Base-by-base conservation (phyloP, 805 yeast genomes). In the Komagataella pastoris region DNA sequence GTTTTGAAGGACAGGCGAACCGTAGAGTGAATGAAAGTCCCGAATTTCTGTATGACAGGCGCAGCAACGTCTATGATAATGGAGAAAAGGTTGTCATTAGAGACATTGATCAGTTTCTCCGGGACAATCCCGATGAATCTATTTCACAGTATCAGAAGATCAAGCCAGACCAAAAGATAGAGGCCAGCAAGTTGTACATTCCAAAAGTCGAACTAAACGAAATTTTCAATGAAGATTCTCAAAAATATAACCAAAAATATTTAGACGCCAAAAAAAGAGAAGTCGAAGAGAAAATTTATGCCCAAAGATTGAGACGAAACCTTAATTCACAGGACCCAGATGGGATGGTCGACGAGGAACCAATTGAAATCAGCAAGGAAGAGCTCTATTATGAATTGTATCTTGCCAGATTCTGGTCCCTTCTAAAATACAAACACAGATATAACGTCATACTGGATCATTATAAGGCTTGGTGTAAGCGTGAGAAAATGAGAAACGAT, bases 51-150 rank as follows among this genome's bases (percentile, higher is more conserved):
- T 47, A 47, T 47, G 30, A 47, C 17, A 30, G 14, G 14, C 7
- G n/a, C 40, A 30, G 40, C 14, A 30, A 30, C n/a, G 40, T 30
- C 6, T 30, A 30, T 30, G 40, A 23, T n/a, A 14, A 44, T 5
- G 49, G 47, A 7, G 50, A 49, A 23, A 47, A 48, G 12, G 56
- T 61, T 5, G 46, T 56, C 17, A 60, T 62, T 10, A 49, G 58
- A 7, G 56, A 55, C 12, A 60, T 61, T 6, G 65, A 62, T 46
- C 60, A 61, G 51, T 61, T 58, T 49, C 47, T 61, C 19, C 23
- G 54, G 21, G 59, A 59, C 3, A 57, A 60, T 45, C 57, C 58
- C 7, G 65, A 61, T 24, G 49, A 46, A 3, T 21, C 17, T 14
- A 30, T 30, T 10, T 10, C 55, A 51, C 18, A 14, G 19, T 8